Base-by-base conservation (phyloP, 768 basidiomycete species). In the Russula vinacea region DNA sequence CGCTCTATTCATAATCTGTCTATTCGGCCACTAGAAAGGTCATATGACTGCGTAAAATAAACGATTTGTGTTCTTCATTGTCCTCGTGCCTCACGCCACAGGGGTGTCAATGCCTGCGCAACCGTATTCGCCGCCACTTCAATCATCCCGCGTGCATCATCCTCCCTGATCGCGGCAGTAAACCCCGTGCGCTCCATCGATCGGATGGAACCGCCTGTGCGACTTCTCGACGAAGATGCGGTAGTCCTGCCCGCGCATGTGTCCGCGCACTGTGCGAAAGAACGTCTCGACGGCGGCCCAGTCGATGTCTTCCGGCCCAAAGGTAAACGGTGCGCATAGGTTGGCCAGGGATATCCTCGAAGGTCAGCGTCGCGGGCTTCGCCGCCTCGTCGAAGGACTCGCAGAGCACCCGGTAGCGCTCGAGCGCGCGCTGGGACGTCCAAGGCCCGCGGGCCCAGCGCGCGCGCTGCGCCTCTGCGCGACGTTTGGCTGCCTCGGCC, bases 161-260 rank as follows among this genome's bases (percentile, higher is more conserved):
- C 84, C 64, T 89, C 85, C 26, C 72, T 69, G 53, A 89, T 79
- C 53, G 82, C 82, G 62, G 77, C 77, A 89, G 78, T 40, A 92
- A 74, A 33, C 83, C 83, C 47, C 87, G 79, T 35, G 87, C 84
- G 49, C 84, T 78, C 91, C 89, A 94, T 64, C 88, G 77, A 73
- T 92, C 90, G 2, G 88, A 68, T 92, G 92, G 72, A 91, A 92
- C 57, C 89, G 68, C 45, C 83, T 80, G 69, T 90, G 83, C 68
- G 86, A 87, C 70, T 84, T 84, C 75, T 89, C 83, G 3, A 92
- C 79, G 60, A 92, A 80, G 2, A 72, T 73, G 70, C 81, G 84
- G 74, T 83, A 91, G 55, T 88, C 87, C 71, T 86, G 83, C 19
- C 73, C 59, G 26, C 83, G 79, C 79, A 90, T 80, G 50, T 81